Base-by-base conservation (phyloP, 2,329 filamentous ascomycete species). In the Sporothrix euskadiensis region DNA sequence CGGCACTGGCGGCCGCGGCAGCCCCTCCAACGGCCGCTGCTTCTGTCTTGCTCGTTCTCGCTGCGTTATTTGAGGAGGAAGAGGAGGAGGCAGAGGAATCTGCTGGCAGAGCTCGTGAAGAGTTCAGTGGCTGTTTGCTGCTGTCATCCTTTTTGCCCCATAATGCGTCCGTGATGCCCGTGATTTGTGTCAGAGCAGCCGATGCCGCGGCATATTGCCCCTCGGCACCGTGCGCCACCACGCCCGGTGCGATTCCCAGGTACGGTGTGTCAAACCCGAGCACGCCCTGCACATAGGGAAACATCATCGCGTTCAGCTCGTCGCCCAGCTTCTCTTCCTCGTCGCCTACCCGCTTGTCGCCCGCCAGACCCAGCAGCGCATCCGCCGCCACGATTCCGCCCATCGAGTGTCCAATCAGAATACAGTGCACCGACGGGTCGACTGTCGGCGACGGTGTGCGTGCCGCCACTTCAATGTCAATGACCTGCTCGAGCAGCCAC, bases 221-320 rank as follows among this genome's bases (percentile, higher is more conserved):
- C 84, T 98, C 94, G 6, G 95, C 94, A 74, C 91, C 90, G 80
- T 95, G 92, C 4, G 93, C 92, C n/a, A 96, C 90, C 1, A 96
- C 92, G 35, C 92, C 91, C 0, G 93, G 92, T 30, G 91, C 89
- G 76, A 94, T 94, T 73, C 92, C 92, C 1, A 96, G 87, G 80
- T 92, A 99, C 0, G 96, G 96, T 0, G 96, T 99, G 82, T 98
- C 95, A 80, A 98, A 97, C 69, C 94, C 93, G 66, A 98, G 87
- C 35, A 98, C 89, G 77, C 92, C 95, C 82, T 95, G 92, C 76
- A 98, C 90, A 81, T 94, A 95, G 1, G 95, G 95, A 80, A 98
- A 98, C 91, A 98, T 95, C 80, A 97, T 89, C 44, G 83, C 82
- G 78, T 88, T 91, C 74, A 88, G 83, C 26, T 81, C 74, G 1